Evolutionary conservation across 805 yeast genomes (phyloP), one percentile per base, ranked within the genome.

Genomic region (Hermanozyma aechmeae): DNA sequence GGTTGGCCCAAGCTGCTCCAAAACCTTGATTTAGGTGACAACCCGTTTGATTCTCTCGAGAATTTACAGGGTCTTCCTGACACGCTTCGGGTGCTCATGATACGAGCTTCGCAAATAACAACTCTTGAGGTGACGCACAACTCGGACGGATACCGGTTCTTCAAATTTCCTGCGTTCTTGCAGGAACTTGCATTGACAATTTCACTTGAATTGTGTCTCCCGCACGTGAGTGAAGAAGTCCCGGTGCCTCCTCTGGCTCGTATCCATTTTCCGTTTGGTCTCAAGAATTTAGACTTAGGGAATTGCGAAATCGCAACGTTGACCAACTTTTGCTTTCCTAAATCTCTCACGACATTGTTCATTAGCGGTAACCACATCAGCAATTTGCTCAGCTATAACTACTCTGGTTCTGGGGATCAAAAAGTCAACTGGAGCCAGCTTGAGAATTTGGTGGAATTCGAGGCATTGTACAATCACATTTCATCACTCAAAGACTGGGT

Each of bases 161-260:
- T 55, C 30, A 29, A 38, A 19, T 58, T 60, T 26, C 64, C 65
- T 3, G 30, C 33, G n/a, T 34, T 33, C 15, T 37, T 59, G 26
- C 38, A 35, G 11, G 29, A 36, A 11, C 33, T 53, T 16, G 49
- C 16, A 25, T 53, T n/a, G 37, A 42, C 15, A 39, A 45, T 15
- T 46, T 51, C 26, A 26, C 30, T 16, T 23, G 19, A 13, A 25
- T 44, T 14, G 13, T 27, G 2, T 40, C 30, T 24, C 30, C 29
- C 6, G 38, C n/a, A 30, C 4, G 16, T 14, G 15, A 27, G 15
- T 5, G 25, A 14, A 9, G 17, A 27, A 13, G 12, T 9, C 13
- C 16, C 29, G 3, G 12, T 11, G 15, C 15, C 32, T 5, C 29
- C 31, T 4, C 21, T 39, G 9, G 35, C 34, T 8, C 38, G 54